Percentiles rank a stretch among this genome's conserved stretches.
phyloP scores from a whole-genome alignment of 1,139 yeast genomes.

The Scheffersomyces cryptocercus region DNA sequence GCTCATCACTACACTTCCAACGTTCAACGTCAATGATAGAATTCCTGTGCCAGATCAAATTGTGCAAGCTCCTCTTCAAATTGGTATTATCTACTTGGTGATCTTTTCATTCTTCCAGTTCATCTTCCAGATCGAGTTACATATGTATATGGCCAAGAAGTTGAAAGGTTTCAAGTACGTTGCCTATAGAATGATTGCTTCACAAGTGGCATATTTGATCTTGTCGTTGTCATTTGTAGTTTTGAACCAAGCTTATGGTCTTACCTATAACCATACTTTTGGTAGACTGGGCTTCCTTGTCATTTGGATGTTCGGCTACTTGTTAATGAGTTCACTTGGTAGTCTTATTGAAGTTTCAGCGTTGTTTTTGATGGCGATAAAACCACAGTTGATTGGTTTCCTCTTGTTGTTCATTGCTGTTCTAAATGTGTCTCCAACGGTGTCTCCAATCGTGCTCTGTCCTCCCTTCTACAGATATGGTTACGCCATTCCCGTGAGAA shows the following conservation, averaged over 20 bases:
- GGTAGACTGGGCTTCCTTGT: constrained; percentile 54
- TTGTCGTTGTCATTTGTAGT: constrained; percentile 43
- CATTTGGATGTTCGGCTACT: constrained; percentile 44
- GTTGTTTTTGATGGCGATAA: constrained; percentile 34
- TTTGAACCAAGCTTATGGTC: constrained; percentile 47
- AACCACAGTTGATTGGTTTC: constrained; percentile 47
- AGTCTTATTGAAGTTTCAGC: constrained; percentile 49
- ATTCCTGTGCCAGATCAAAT: constrained; percentile 26
- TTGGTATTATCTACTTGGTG: constrained; percentile 34
- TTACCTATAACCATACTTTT: constrained; percentile 30
- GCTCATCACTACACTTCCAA: constrained; percentile 25
- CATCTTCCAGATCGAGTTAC: constrained; percentile 26
- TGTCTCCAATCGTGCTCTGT: constrained; percentile 48
- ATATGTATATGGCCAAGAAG: constrained; percentile 28
- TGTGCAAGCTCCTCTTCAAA: constrained; percentile 32
- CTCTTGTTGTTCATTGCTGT: constrained; percentile 47
- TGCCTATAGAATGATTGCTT: constrained; percentile 36
- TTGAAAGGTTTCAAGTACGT: constrained; percentile 41
- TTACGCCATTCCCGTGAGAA: constrained; percentile 53
- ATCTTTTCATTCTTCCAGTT: constrained; percentile 35
- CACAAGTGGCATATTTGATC: constrained; percentile 45
- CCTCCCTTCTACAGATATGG: constrained; percentile 50
- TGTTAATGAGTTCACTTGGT: constrained; percentile 53
- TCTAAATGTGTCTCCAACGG: constrained; percentile 47
- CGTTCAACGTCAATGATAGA: constrained; percentile 17